Conservation (phyloP, 2,329 filamentous ascomycete genomes). For the Trichoderma atroviride region DNA sequence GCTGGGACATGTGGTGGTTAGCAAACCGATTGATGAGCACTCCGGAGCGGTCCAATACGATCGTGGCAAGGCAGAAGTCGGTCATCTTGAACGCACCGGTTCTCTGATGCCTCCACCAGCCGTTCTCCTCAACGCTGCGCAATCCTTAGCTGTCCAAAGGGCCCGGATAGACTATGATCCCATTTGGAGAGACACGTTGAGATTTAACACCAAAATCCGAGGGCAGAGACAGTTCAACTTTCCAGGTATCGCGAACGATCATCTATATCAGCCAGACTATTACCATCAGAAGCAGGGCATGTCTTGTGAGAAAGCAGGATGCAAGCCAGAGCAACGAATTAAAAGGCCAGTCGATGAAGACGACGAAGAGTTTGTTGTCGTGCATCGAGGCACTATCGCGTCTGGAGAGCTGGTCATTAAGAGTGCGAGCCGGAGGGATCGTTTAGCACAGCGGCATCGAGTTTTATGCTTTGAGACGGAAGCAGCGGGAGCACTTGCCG, state of each 20-base stretch:
- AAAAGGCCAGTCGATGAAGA: neutral
- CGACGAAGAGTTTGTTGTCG: neutral
- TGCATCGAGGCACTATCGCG: neutral
- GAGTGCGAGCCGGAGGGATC: neutral
- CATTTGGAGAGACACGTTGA: neutral
- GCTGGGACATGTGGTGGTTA: neutral
- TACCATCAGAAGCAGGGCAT: neutral
- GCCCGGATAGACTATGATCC: neutral
- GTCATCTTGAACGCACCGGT: neutral
- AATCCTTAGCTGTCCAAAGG: neutral
- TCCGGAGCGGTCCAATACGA: neutral
- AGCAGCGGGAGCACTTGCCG: neutral
- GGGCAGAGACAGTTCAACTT: neutral
- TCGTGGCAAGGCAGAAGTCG: neutral
- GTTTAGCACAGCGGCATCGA: neutral
- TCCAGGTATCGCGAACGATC: neutral
- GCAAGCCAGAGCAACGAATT: neutral
- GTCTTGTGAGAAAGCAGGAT: slow-evolving; percentile 3
- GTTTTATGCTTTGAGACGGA: neutral
- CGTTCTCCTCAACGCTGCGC: neutral
- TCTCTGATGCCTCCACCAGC: neutral
- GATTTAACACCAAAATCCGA: neutral
- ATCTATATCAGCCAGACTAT: neutral
- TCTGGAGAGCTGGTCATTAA: neutral
- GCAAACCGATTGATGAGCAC: neutral